Percentiles rank a stretch among this genome's conserved stretches.
These are phyloP conservation scores for Austroboletus niveus DNA, from an alignment of 1,284 basidiomycete species.

Conservation along the genomic window DNA sequence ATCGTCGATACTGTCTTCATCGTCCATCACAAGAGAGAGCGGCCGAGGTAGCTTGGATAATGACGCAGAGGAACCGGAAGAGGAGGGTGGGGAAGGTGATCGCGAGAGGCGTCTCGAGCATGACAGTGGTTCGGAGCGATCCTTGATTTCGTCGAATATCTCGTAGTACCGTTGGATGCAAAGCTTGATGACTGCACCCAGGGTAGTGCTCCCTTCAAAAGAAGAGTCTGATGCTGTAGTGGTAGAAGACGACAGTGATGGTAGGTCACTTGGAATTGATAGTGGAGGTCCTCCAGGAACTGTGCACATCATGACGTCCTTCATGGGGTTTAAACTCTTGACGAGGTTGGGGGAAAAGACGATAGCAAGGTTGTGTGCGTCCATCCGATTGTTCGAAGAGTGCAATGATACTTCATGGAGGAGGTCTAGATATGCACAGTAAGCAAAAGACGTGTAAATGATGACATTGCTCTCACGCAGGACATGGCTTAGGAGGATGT, in stretches of 20 bases:
- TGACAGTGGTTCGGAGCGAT: conserved; percentile 61
- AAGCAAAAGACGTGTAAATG: conserved; percentile 6
- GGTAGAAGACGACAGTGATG: conserved; percentile 20
- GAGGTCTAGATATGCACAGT: conserved; percentile 51
- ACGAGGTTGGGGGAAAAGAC: conserved; percentile 80
- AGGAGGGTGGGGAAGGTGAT: conserved; percentile 28
- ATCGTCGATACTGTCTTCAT: conserved; percentile 71
- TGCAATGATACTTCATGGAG: conserved; percentile 74
- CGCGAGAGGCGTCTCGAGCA: conserved; percentile 21
- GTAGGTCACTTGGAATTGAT: not conserved
- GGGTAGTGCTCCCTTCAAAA: conserved; percentile 52
- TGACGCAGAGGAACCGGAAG: conserved; percentile 30
- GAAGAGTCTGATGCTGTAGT: conserved; percentile 27
- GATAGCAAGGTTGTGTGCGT: conserved; percentile 77
- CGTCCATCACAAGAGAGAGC: conserved; percentile 38
- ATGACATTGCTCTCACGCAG: conserved; percentile 55
- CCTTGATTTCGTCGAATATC: conserved; percentile 74
- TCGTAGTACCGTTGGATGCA: conserved; percentile 84
- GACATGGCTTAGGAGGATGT: conserved; percentile 69
- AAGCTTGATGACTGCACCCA: conserved; percentile 70
- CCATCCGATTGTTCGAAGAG: conserved; percentile 70
- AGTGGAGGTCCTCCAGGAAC: conserved; percentile 47
- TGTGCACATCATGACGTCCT: conserved; percentile 70
- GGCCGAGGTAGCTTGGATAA: conserved; percentile 20
- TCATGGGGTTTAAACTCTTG: conserved; percentile 60